A percentile compares a stretch with the other conserved stretches of the same genome.
phyloP scores from a whole-genome alignment of 331 rosid genomes.

The Arachis monticola region DNA sequence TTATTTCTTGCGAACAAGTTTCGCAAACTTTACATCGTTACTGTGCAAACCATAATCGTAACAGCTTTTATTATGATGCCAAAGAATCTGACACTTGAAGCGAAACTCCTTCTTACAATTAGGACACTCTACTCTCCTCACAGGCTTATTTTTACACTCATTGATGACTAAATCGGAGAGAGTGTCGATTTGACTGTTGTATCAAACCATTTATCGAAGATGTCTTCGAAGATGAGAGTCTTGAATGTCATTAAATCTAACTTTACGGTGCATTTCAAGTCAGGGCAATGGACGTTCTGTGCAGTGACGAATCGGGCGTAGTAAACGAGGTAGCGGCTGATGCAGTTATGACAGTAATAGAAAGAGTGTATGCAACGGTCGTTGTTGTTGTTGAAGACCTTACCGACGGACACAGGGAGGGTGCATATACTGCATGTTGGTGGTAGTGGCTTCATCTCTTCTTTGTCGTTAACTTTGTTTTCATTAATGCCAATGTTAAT shows the following conservation, averaged over 20 bases:
- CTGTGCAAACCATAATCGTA: too few relatives aligned
- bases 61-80: too few relatives aligned
- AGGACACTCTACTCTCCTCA: too few relatives aligned
- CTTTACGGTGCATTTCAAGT: not conserved
- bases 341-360: not conserved
- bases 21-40: too few relatives aligned
- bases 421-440: conserved; percentile 3
- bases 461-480: too few relatives aligned
- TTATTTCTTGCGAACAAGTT: too few relatives aligned
- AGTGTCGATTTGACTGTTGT: not conserved
- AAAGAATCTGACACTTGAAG: too few relatives aligned
- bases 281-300: not conserved
- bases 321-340: too few relatives aligned
- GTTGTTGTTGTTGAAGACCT: not conserved
- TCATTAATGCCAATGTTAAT: too few relatives aligned
- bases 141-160: not conserved
- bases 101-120: too few relatives aligned
- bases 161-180: not conserved
- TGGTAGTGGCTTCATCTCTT: too few relatives aligned
- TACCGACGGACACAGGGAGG: not conserved
- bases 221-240: not conserved
- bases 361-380: not conserved
- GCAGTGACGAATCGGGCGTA: too few relatives aligned
- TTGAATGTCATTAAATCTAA: not conserved
- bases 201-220: conserved; percentile 2